Base-by-base conservation (phyloP, 2,329 filamentous ascomycete species). In the Xylariaceae sp. region DNA sequence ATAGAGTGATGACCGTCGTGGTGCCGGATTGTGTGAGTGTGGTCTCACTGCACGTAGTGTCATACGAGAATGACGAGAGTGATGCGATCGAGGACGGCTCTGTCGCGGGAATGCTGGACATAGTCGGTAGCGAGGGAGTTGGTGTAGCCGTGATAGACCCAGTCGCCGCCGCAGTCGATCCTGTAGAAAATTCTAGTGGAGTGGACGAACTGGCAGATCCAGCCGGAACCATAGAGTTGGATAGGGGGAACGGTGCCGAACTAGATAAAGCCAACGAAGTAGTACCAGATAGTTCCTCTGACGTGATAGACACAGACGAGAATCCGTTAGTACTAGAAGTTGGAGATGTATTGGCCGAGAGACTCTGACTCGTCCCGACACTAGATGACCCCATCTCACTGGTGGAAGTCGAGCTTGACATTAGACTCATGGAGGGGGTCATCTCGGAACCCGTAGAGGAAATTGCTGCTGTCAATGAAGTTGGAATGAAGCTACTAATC, bases 1-100 rank as follows among this genome's bases (percentile, higher is more conserved):
- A 42, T 13, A 58, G 37, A 10, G 59, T 59, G 26, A 55, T 3
- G 4, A 57, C 23, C 0, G 50, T 57, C 6, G 45, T 53, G 33
- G 53, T 58, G 29, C 52, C 49, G 29, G 51, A 60, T 39, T 53
- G 44, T 41, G 46, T 60, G 37, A 58, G 53, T 33, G 58, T 60
- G 24, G 33, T 60, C 45, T 57, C 53, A 8, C 27, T 59, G 32
- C 60, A 62, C 18, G 60, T 61, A 21, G 58, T 47, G 26, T 61
- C 60, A 43, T 35, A 56, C 18, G 50, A 48, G 16, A 55, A 53
- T 4, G 43, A 35, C 6, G 52, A 56, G 42, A 44, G 53, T 21
- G 45, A n/a, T 39, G 41, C 53, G 15, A 36, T 45, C 39, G 58
- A 53, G 11, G 40, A 27, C 8, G 51, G 23, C 10, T 29, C 39